phyloP scores from a whole-genome alignment of 164 flowering plant species.

The Houttuynia cordata region DNA sequence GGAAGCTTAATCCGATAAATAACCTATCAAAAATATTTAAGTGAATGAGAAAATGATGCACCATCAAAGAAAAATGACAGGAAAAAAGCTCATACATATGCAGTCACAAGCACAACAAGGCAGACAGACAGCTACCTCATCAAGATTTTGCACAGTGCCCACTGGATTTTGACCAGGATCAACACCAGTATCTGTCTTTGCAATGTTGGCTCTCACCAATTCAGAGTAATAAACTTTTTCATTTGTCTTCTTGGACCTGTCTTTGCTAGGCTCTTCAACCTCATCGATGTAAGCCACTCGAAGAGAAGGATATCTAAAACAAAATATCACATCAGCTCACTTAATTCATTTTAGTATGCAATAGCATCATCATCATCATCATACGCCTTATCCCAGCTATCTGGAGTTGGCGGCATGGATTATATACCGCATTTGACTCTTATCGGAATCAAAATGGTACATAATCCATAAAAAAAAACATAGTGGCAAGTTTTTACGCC shows the following conservation, averaged over 20 bases:
- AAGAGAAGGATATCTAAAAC: slow-evolving; percentile 76
- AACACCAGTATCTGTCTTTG: slow-evolving; percentile 48
- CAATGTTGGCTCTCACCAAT: slow-evolving; percentile 71
- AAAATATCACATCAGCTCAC: background rate
- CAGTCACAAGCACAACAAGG: background rate
- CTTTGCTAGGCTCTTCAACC: slow-evolving; percentile 72
- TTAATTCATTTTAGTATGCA: background rate
- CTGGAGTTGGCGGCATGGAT: no score
- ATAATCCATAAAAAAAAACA: no score
- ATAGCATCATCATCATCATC: no score
- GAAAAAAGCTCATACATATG: background rate
- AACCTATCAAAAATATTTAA: slow-evolving; percentile 26
- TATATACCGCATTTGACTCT: no score
- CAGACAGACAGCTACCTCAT: slow-evolving; percentile 42
- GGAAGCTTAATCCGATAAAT: slow-evolving; percentile 93
- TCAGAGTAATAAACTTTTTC: slow-evolving; percentile 76
- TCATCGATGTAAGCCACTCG: slow-evolving; percentile 97
- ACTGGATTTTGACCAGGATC: slow-evolving; percentile 10
- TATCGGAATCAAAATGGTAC: no score
- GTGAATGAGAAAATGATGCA: background rate
- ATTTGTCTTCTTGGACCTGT: slow-evolving; percentile 42
- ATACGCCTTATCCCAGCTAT: no score
- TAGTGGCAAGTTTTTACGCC: no score
- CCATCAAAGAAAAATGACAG: background rate
- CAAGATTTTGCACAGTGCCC: slow-evolving; percentile 60